Conservation (phyloP, 1,139 yeast species). For the Geotrichum reessii region DNA sequence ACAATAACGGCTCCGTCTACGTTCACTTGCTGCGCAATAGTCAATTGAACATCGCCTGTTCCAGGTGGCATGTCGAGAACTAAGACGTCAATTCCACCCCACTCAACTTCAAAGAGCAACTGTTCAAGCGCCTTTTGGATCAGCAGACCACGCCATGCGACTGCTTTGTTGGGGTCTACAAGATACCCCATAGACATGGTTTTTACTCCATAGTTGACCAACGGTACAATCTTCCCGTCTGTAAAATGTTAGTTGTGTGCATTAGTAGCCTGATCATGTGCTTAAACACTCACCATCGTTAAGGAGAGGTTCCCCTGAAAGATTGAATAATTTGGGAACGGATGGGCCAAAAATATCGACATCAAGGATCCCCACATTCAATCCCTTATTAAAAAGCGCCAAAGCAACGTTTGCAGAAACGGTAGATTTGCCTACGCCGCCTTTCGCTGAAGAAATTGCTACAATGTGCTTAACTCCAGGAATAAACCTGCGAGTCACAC, state of each 20-base stretch:
- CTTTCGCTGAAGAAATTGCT: slow-evolving; percentile 73
- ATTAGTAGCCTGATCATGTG: not conserved
- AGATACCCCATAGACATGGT: slow-evolving; percentile 90
- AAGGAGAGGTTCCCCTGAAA: slow-evolving; percentile 50
- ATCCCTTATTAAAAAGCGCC: slow-evolving; percentile 51
- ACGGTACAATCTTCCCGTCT: slow-evolving; percentile 57
- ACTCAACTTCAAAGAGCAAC: slow-evolving; percentile 69
- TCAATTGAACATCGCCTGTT: slow-evolving; percentile 82
- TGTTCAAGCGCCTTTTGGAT: slow-evolving; percentile 86
- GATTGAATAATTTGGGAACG: slow-evolving; percentile 60
- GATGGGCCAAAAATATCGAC: slow-evolving; percentile 86
- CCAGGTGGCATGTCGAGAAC: slow-evolving; percentile 90
- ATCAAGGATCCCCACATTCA: slow-evolving; percentile 65
- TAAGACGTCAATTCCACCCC: slow-evolving; percentile 64
- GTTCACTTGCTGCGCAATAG: slow-evolving; percentile 69
- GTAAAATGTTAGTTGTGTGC: slow-evolving; percentile 5
- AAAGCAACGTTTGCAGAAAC: slow-evolving; percentile 59
- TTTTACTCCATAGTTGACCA: slow-evolving; percentile 70
- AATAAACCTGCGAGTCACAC: slow-evolving; percentile 54
- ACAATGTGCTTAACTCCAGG: slow-evolving; percentile 58
- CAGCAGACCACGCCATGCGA: slow-evolving; percentile 84
- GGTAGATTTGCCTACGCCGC: slow-evolving; percentile 65
- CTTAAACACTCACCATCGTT: slow-evolving; percentile 31
- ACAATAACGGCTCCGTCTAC: slow-evolving; percentile 79
- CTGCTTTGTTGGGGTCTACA: slow-evolving; percentile 58